These are phyloP conservation scores for Takashimella tepidaria DNA, from an alignment of 1,284 basidiomycete species.

Conservation along the genomic window DNA sequence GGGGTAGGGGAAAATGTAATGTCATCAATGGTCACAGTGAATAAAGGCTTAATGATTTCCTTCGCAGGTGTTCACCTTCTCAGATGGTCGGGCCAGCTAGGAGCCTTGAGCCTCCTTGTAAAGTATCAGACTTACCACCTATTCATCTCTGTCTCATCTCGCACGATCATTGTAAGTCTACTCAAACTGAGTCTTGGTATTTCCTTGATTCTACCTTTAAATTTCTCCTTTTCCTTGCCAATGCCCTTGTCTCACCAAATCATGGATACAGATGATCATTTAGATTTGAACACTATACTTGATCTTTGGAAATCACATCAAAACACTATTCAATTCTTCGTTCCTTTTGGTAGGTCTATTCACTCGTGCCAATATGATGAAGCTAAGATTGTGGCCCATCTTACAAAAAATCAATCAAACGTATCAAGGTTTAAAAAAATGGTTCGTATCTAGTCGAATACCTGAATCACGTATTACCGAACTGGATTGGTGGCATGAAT, in stretches of 20 bases:
- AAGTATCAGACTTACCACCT: slow-evolving; percentile 38
- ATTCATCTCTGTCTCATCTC: slow-evolving; percentile 44
- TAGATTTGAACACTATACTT: slow-evolving; percentile 46
- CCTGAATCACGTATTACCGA: slow-evolving; percentile 39
- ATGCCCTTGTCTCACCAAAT: no score
- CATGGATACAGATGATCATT: slow-evolving; percentile 40
- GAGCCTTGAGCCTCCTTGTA: slow-evolving; percentile 41
- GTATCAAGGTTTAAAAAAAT: slow-evolving; percentile 31
- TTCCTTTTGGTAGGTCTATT: slow-evolving; percentile 36
- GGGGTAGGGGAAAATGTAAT: no score
- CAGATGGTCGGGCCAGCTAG: slow-evolving; percentile 45
- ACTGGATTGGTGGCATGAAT: slow-evolving; percentile 48
- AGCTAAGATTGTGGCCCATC: no score
- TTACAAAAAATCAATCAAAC: no score
- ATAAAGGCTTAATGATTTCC: no score
- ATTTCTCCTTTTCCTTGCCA: no score
- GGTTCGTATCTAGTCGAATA: slow-evolving; percentile 41
- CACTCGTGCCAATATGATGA: no score
- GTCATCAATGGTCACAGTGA: no score
- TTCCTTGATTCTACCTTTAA: no score
- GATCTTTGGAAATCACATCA: slow-evolving; percentile 42
- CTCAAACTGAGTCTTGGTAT: no score
- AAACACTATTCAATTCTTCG: slow-evolving; percentile 44
- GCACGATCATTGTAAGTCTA: slow-evolving; percentile 45
- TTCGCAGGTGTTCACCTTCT: slow-evolving; percentile 44